Evolutionary conservation across 2,329 filamentous ascomycete genomes (phyloP).

Genomic region (Pseudogymnoascus sp.): DNA sequence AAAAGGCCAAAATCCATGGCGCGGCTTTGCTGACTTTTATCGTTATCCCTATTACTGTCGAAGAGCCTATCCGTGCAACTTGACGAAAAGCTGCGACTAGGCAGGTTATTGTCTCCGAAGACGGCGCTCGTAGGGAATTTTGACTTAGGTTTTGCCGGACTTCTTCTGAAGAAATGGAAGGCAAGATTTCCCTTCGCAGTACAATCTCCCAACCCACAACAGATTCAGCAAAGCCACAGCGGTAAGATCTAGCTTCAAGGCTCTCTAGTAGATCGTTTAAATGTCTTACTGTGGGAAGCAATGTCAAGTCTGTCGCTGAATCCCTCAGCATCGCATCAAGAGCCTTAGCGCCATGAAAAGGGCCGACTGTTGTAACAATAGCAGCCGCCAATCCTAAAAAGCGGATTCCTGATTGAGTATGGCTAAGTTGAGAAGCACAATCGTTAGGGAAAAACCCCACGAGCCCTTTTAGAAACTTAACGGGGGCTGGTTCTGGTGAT

Average conservation of each 20-base stretch:
- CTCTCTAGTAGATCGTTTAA: constrained; percentile 10
- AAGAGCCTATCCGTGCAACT: constrained; percentile 11
- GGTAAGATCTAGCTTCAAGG: constrained; percentile 10
- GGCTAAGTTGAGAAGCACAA: constrained; percentile 12
- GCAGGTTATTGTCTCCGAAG: not conserved
- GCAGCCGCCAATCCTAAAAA: constrained; percentile 16
- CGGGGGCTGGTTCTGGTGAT: constrained; percentile 8
- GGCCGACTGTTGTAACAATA: constrained; percentile 10
- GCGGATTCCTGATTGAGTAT: constrained; percentile 13
- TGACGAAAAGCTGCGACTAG: constrained; percentile 14
- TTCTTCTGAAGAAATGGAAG: not conserved
- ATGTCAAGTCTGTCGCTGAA: constrained; percentile 9
- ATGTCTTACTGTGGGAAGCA: constrained; percentile 10
- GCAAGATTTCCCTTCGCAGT: not conserved
- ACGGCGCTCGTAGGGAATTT: not conserved
- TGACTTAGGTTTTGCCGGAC: not conserved
- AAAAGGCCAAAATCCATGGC: constrained; percentile 13
- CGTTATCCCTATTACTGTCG: constrained; percentile 4
- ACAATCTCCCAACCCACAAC: constrained; percentile 5
- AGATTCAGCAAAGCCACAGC: constrained; percentile 9
- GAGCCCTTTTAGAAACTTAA: constrained; percentile 10
- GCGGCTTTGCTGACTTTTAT: not conserved
- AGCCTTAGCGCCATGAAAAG: not conserved
- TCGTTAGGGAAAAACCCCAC: constrained; percentile 13
- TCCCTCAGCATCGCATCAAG: constrained; percentile 9